Percentiles rank a stretch among this genome's conserved stretches.
These are phyloP conservation scores for Dioscorea zingiberensis DNA, from an alignment of 106 monocot genomes.

Conservation along the genomic window DNA sequence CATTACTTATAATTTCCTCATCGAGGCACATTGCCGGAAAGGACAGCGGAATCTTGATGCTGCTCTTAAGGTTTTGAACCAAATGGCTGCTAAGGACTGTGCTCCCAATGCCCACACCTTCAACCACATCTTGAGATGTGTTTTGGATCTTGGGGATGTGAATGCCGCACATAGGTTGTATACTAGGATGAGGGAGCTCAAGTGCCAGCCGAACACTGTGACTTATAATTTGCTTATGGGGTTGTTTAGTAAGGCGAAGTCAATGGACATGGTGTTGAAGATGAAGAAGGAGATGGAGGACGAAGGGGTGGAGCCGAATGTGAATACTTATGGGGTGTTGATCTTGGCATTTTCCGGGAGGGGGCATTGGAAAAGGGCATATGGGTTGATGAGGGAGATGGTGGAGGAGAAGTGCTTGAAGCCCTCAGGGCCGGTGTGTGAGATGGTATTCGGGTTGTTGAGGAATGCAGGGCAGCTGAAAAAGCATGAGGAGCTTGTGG, in stretches of 20 bases:
- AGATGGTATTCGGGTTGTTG: conserved; percentile 51
- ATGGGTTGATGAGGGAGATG: conserved; percentile 81
- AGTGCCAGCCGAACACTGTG: conserved; percentile 47
- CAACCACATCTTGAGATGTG: conserved; percentile 65
- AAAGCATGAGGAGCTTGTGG: conserved; percentile 69
- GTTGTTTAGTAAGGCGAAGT: conserved; percentile 69
- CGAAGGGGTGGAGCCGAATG: conserved; percentile 81
- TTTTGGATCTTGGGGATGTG: conserved; percentile 52
- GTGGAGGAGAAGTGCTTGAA: conserved; percentile 73
- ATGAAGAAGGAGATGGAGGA: conserved; percentile 94
- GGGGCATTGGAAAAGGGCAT: conserved; percentile 80
- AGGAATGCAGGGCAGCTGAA: conserved; percentile 66
- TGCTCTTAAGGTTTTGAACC: conserved; percentile 69
- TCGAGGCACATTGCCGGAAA: conserved; percentile 64
- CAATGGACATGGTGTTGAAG: conserved; percentile 87
- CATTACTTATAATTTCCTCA: conserved; percentile 88
- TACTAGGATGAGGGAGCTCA: conserved; percentile 65
- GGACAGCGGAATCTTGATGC: conserved; percentile 65
- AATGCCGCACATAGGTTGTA: conserved; percentile 62
- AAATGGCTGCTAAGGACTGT: conserved; percentile 50
- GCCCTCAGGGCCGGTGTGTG: conserved; percentile 32
- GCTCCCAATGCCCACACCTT: conserved; percentile 63
- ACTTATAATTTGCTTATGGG: conserved; percentile 79
- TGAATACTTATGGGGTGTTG: conserved; percentile 71
- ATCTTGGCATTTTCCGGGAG: conserved; percentile 67